Evolutionary conservation across 371 early-diverging fungal species (phyloP).

Genomic region (Mortierella sp.): DNA sequence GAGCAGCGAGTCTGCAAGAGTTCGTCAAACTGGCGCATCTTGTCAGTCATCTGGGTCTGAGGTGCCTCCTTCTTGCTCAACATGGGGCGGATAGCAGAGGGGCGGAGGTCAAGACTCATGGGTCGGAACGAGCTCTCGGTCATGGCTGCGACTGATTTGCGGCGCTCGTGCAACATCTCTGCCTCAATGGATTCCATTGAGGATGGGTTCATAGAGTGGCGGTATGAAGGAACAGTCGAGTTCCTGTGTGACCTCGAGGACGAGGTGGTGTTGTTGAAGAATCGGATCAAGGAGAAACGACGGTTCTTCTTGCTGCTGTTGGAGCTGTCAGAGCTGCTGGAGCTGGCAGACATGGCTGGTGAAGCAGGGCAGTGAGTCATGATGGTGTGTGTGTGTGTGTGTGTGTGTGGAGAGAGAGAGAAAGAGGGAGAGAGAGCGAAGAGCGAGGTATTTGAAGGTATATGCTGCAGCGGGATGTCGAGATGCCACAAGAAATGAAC

Average conservation of each 20-base stretch:
- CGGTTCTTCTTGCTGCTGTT: slow-evolving; percentile 35
- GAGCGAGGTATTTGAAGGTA: not conserved
- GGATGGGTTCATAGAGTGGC: slow-evolving; percentile 20
- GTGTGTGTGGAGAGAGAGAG: not conserved
- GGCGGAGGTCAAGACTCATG: slow-evolving; percentile 26
- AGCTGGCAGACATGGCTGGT: slow-evolving; percentile 10
- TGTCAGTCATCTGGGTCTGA: slow-evolving; percentile 34
- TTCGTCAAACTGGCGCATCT: slow-evolving; percentile 52
- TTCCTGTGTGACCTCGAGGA: slow-evolving; percentile 9
- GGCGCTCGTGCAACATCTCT: slow-evolving; percentile 46
- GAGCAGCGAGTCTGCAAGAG: slow-evolving; percentile 25
- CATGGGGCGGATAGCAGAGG: slow-evolving; percentile 20
- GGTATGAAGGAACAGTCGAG: slow-evolving; percentile 14
- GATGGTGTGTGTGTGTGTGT: not conserved
- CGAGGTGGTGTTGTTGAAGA: slow-evolving; percentile 29
- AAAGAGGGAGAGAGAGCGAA: slow-evolving; percentile 3
- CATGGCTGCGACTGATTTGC: slow-evolving; percentile 47
- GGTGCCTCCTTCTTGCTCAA: slow-evolving; percentile 15
- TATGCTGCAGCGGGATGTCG: not conserved
- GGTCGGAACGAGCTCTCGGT: slow-evolving; percentile 31
- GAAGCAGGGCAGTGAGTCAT: slow-evolving; percentile 3
- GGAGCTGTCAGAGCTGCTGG: no score
- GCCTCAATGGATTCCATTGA: slow-evolving; percentile 15
- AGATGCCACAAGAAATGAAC: not conserved
- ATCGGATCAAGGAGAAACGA: slow-evolving; percentile 48